These are phyloP conservation scores for Mediolabrus comicus DNA, from an alignment of 108 stramenopile genomes.

Conservation along the genomic window DNA sequence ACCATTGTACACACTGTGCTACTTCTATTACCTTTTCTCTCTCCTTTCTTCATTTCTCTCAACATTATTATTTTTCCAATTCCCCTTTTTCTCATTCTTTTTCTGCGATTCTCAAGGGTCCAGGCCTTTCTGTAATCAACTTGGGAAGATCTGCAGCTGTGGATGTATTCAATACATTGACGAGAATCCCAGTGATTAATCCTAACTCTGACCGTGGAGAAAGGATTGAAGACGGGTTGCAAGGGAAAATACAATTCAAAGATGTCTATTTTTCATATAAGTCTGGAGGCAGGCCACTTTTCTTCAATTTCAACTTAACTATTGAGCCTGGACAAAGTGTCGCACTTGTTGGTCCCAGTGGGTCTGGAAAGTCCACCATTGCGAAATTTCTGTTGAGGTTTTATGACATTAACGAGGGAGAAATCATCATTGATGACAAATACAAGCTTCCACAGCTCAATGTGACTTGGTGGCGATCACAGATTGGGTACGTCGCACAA, in stretches of 20 bases:
- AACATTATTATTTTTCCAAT: background rate
- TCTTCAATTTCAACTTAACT: conserved; percentile 29
- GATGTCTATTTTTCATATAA: conserved; percentile 32
- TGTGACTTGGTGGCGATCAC: conserved; percentile 68
- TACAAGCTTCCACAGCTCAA: conserved; percentile 70
- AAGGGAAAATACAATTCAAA: conserved; percentile 29
- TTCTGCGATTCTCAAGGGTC: conserved; percentile 24
- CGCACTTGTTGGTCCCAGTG: conserved; percentile 67
- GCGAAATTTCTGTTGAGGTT: conserved; percentile 73
- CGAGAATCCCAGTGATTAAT: conserved; percentile 40
- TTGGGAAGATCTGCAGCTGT: conserved; percentile 46
- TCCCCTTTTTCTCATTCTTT: background rate
- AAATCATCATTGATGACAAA: conserved; percentile 50
- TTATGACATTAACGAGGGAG: conserved; percentile 64
- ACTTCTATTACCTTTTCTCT: no score
- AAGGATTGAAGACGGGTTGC: background rate
- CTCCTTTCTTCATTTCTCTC: no score
- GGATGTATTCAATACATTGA: conserved; percentile 46
- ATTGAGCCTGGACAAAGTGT: conserved; percentile 49
- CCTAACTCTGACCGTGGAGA: conserved; percentile 30
- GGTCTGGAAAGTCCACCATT: conserved; percentile 74
- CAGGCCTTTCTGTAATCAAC: conserved; percentile 42
- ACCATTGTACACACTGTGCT: no score
- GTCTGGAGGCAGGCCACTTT: conserved; percentile 19
- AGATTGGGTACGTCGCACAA: conserved; percentile 94